Evolutionary conservation across 257 asterid genomes (phyloP).

Genomic region (Nicotiana paniculata): DNA sequence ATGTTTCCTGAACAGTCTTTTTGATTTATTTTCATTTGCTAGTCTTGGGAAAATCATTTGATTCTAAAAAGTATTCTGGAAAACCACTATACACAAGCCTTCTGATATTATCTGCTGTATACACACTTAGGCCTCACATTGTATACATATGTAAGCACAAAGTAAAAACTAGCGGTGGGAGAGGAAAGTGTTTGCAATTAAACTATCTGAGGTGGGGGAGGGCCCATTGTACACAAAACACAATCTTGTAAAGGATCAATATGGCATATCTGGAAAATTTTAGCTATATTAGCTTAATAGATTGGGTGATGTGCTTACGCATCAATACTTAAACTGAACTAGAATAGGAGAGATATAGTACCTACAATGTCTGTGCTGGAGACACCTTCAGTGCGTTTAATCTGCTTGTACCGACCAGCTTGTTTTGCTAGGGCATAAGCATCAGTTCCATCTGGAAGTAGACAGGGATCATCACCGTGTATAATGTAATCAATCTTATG

Average conservation of each 20-base stretch:
- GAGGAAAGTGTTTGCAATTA: neutral
- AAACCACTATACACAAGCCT: neutral
- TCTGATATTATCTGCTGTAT: neutral
- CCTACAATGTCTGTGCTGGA: slow-evolving; percentile 18
- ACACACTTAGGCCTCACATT: neutral
- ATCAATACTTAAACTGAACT: neutral
- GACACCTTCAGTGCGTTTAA: slow-evolving; percentile 23
- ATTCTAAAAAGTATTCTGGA: neutral
- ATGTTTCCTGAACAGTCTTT: neutral
- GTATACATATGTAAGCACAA: neutral
- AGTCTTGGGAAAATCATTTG: neutral
- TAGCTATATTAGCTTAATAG: neutral
- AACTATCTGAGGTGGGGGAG: neutral
- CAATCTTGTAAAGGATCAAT: neutral
- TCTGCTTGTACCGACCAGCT: slow-evolving; percentile 20
- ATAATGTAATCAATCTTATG: slow-evolving; percentile 20
- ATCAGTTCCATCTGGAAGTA: slow-evolving; percentile 18
- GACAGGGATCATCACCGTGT: slow-evolving; percentile 23
- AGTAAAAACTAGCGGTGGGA: neutral
- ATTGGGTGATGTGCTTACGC: neutral
- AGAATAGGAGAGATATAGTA: slow-evolving; percentile 31
- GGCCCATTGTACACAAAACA: neutral
- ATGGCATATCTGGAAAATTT: neutral
- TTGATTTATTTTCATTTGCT: neutral
- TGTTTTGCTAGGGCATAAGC: slow-evolving; percentile 22